Evolutionary conservation across 2,329 filamentous ascomycete species (phyloP).

Genomic region (Pseudogymnoascus pannorum): DNA sequence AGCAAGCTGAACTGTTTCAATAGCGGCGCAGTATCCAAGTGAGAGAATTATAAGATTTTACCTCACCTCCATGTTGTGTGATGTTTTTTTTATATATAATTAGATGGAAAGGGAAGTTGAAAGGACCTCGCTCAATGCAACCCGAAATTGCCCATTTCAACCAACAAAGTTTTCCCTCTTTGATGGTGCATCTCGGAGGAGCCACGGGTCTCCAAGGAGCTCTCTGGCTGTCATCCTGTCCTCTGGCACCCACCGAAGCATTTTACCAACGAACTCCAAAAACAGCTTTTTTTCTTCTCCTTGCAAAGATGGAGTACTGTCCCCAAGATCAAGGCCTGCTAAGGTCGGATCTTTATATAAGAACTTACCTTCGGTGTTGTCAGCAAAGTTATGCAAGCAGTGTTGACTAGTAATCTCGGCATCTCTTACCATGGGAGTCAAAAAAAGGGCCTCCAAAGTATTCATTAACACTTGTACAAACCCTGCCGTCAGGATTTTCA

Average conservation of each 20-base stretch:
- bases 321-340: neutral
- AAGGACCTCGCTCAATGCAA: no score
- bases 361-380: neutral
- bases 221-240: conserved; percentile 28
- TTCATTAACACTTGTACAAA: conserved; percentile 26
- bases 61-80: no score
- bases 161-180: neutral
- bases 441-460: conserved; percentile 32
- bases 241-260: conserved; percentile 31
- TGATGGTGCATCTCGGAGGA: conserved; percentile 9
- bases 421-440: conserved; percentile 18
- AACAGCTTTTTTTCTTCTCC: conserved; percentile 29
- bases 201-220: conserved; percentile 28
- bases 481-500: conserved; percentile 17
- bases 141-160: no score
- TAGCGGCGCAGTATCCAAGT: no score
- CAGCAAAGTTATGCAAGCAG: no score
- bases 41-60: no score
- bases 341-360: neutral
- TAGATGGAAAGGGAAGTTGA: no score
- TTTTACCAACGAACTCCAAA: conserved; percentile 26
- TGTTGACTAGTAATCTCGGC: neutral
- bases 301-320: conserved; percentile 25
- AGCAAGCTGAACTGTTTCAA: no score
- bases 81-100: no score